These are phyloP conservation scores for Pseudocohnilembus persalinus DNA, from an alignment of 169 alveolate species.

Conservation along the genomic window DNA sequence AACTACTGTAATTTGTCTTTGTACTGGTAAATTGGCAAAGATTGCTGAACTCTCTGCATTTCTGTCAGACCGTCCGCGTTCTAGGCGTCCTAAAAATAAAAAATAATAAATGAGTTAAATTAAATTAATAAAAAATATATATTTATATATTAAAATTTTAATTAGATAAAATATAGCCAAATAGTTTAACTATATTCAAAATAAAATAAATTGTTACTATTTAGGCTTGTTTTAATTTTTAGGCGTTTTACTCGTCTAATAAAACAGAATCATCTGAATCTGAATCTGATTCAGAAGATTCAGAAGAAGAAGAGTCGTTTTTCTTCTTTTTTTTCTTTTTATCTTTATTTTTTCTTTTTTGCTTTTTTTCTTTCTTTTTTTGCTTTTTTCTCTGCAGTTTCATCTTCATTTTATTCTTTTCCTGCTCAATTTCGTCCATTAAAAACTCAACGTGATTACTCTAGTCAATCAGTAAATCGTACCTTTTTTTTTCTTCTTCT, in stretches of 20 bases:
- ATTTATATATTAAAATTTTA: no score
- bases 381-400: conserved; percentile 35
- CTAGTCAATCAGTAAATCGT: conserved; percentile 68
- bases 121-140: no score
- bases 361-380: conserved; percentile 42
- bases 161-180: no score
- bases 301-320: conserved; percentile 27
- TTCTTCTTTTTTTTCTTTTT: conserved; percentile 22
- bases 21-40: conserved; percentile 94
- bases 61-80: conserved; percentile 19
- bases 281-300: not conserved
- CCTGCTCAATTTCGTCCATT: conserved; percentile 55
- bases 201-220: no score
- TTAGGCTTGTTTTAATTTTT: not conserved
- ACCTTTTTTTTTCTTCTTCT: conserved; percentile 59
- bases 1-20: conserved; percentile 92
- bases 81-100: not conserved
- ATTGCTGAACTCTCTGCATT: conserved; percentile 59
- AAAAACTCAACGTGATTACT: conserved; percentile 68
- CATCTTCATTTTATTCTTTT: conserved; percentile 36
- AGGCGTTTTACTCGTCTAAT: not conserved
- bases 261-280: conserved; percentile 5
- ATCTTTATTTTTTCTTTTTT: conserved; percentile 29
- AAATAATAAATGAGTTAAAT: no score
- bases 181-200: no score